Conservation (phyloP, 108 stramenopile genomes). For the Ochromonas danica region DNA sequence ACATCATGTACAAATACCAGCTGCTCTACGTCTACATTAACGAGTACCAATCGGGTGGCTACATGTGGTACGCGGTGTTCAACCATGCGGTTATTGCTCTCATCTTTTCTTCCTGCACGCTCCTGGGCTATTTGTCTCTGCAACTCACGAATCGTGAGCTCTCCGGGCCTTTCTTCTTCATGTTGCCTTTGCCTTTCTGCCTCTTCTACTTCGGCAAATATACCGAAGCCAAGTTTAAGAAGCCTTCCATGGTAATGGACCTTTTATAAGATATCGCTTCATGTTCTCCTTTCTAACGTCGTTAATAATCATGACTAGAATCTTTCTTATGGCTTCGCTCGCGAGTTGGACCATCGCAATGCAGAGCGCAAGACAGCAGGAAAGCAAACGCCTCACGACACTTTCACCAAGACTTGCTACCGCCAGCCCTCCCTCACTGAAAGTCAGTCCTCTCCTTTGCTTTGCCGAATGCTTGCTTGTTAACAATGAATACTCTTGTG, state of each 20-base stretch:
- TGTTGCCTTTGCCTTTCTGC: slow-evolving; percentile 26
- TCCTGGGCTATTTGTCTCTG: slow-evolving; percentile 37
- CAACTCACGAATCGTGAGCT: background rate
- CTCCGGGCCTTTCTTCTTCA: slow-evolving; percentile 26
- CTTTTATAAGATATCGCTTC: too few species aligned
- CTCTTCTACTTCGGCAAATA: slow-evolving; percentile 23
- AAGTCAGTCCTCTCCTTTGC: too few species aligned
- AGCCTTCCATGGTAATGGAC: slow-evolving; percentile 6
- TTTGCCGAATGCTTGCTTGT: too few species aligned
- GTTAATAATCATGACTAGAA: too few species aligned
- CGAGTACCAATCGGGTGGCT: slow-evolving; percentile 38
- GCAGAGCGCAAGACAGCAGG: background rate
- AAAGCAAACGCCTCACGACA: background rate
- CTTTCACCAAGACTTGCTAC: background rate
- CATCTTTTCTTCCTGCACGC: background rate
- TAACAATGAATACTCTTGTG: too few species aligned
- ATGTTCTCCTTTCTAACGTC: too few species aligned
- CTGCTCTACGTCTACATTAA: slow-evolving; percentile 41
- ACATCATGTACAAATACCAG: slow-evolving; percentile 39
- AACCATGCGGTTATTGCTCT: slow-evolving; percentile 28
- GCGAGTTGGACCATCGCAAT: background rate
- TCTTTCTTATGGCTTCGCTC: slow-evolving; percentile 10
- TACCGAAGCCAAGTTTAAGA: background rate
- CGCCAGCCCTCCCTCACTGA: slow-evolving; percentile 7
- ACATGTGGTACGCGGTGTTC: slow-evolving; percentile 55